phyloP scores from a whole-genome alignment of 2,329 filamentous ascomycete species.

The Parascedosporium putredinis region DNA sequence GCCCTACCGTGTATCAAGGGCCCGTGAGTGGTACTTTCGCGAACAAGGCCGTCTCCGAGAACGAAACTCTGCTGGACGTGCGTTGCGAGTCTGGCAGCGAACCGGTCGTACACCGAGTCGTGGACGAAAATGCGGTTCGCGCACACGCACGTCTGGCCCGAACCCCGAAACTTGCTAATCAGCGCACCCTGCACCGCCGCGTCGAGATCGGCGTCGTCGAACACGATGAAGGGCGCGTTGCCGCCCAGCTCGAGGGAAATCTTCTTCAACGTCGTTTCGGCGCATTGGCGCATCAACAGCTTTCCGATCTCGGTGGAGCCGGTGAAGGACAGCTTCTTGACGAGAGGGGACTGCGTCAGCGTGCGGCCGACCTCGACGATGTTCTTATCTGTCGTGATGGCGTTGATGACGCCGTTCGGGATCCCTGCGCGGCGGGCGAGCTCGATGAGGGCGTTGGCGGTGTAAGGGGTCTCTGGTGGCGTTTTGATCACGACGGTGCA shows the following conservation, averaged over 20 bases:
- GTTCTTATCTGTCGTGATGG: slow-evolving; percentile 68
- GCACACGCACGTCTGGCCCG: slow-evolving; percentile 62
- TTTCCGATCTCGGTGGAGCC: slow-evolving; percentile 40
- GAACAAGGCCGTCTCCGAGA: slow-evolving; percentile 44
- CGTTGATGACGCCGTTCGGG: slow-evolving; percentile 77
- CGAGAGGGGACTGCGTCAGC: slow-evolving; percentile 21
- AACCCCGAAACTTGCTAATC: slow-evolving; percentile 59
- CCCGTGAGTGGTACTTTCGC: slow-evolving; percentile 47
- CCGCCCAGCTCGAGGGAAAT: slow-evolving; percentile 64
- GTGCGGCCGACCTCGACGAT: slow-evolving; percentile 64
- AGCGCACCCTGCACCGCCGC: slow-evolving; percentile 56
- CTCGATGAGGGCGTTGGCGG: slow-evolving; percentile 73
- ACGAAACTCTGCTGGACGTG: slow-evolving; percentile 47
- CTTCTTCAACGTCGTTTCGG: slow-evolving; percentile 62
- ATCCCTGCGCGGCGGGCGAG: slow-evolving; percentile 76
- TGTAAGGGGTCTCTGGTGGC: slow-evolving; percentile 81
- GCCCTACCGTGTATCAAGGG: slow-evolving; percentile 57
- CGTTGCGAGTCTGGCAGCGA: slow-evolving; percentile 36
- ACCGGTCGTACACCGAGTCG: slow-evolving; percentile 46
- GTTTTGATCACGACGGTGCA: slow-evolving; percentile 78
- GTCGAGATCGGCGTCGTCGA: slow-evolving; percentile 63
- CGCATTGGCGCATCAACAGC: slow-evolving; percentile 57
- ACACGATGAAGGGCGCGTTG: slow-evolving; percentile 68
- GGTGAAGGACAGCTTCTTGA: slow-evolving; percentile 67
- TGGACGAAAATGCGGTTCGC: slow-evolving; percentile 53